Percentiles rank a stretch among this genome's conserved stretches.
These are phyloP conservation scores for Raphanus sativus DNA, from an alignment of 345 rosid species.

Conservation along the genomic window DNA sequence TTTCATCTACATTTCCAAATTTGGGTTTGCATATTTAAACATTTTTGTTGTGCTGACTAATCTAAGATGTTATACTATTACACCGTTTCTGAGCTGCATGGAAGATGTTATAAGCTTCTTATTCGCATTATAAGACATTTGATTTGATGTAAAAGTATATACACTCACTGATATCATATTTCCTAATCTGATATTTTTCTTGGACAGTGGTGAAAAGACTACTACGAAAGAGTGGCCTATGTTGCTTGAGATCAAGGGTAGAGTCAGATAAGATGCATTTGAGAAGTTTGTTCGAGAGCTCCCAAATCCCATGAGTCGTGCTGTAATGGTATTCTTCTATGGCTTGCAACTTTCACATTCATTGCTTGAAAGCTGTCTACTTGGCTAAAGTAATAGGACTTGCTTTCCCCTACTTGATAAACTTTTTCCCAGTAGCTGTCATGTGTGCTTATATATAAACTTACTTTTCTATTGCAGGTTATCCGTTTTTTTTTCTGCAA, in stretches of 20 bases:
- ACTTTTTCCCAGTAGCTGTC: neutral
- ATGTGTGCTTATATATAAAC: neutral
- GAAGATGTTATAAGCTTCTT: neutral
- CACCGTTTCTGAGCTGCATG: slow-evolving; percentile 5
- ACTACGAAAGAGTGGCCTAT: slow-evolving; percentile 59
- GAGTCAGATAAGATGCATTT: slow-evolving; percentile 84
- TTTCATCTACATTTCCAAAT: neutral
- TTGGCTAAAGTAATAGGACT: neutral
- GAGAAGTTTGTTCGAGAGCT: slow-evolving; percentile 89
- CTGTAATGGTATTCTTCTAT: slow-evolving; percentile 78
- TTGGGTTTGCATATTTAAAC: neutral
- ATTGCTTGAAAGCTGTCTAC: neutral
- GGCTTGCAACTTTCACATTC: neutral
- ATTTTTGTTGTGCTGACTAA: neutral
- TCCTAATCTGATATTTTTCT: slow-evolving; percentile 7
- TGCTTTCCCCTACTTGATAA: neutral
- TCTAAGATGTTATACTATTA: neutral
- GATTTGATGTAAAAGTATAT: neutral
- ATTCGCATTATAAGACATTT: neutral
- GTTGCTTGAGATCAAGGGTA: slow-evolving; percentile 74
- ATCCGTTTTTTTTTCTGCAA: slow-evolving; percentile 57
- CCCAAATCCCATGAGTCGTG: slow-evolving; percentile 79
- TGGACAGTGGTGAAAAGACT: slow-evolving; percentile 72
- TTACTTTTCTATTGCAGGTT: slow-evolving; percentile 46
- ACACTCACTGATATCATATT: neutral